Evolutionary conservation across 306 rosid species (phyloP), one percentile per base, ranked within the genome.

Genomic region (Benincasa hispida): DNA sequence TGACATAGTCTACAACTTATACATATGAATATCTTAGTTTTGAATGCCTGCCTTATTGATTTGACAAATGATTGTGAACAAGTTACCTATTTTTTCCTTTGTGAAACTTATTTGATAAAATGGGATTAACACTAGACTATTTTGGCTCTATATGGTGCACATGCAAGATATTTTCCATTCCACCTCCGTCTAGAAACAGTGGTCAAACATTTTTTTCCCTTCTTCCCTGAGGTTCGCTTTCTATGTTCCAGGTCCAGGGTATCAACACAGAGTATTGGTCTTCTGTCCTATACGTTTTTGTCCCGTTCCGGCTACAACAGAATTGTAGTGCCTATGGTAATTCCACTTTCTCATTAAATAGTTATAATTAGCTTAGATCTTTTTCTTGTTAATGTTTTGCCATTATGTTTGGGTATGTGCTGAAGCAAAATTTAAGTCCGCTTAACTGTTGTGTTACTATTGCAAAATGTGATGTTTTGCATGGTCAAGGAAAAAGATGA

Each of bases 291-390:
- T 67, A 87, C 99, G 27, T 94, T 86, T 85, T 87, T 94, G 91
- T 81, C 67, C 39, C 88, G 19, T 73, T 79, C 88, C 62, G 87
- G 83, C 66, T 88, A 83, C 78, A 93, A 94, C 85, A 87, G 96
- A 87, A 94, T 94, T 78, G 88, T 90, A 69, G 99, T 94, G 42
- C 99, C 97, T 41, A 91, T 90, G 97, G 99, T 94, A 88, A 80
- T 93, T 82, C n/a, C 72, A 45, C 77, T 67, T n/a, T n/a, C 59
- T 75, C 66, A 21, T 79, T 47, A 30, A 27, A 25, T 2, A 41
- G 39, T 32, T 45, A 10, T 75, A 42, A 32, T n/a, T 81, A 47
- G 57, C 7, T 69, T 69, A 13, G n/a, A 45, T 6, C 34, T 13
- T 45, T 41, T 70, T 70, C 28, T 47, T 35, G 39, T 24, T n/a